Conservation (phyloP, 192 early-diverging fungal genomes). For the Podila epigama region DNA sequence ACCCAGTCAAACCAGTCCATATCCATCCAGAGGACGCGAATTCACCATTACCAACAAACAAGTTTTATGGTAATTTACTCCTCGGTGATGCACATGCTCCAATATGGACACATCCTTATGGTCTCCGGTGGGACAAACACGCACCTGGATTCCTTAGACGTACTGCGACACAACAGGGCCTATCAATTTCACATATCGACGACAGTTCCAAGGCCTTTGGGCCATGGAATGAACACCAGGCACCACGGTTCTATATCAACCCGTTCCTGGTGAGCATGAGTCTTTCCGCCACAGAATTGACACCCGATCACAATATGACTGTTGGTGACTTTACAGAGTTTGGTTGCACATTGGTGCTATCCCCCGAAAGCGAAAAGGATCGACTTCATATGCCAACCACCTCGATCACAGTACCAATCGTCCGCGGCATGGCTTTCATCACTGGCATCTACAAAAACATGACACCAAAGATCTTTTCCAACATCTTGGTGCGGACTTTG, state of each 20-base stretch:
- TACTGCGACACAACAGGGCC: slow-evolving; percentile 6
- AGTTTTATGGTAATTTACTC: slow-evolving; percentile 44
- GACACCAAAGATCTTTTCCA: slow-evolving; percentile 36
- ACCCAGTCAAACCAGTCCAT: slow-evolving; percentile 11
- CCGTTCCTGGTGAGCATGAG: slow-evolving; percentile 42
- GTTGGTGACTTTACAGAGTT: slow-evolving; percentile 43
- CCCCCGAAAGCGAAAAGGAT: neutral
- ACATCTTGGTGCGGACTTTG: slow-evolving; percentile 22
- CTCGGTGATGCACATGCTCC: slow-evolving; percentile 31
- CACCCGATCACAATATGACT: slow-evolving; percentile 21
- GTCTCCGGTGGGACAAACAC: slow-evolving; percentile 44
- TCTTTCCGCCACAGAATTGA: slow-evolving; percentile 31
- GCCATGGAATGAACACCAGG: neutral
- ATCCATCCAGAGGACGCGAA: slow-evolving; percentile 4
- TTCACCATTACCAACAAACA: slow-evolving; percentile 34
- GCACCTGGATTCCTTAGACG: neutral
- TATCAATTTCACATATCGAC: slow-evolving; percentile 41
- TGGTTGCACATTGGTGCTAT: slow-evolving; percentile 18
- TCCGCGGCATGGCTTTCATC: slow-evolving; percentile 43
- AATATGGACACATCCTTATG: slow-evolving; percentile 46
- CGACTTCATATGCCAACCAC: neutral
- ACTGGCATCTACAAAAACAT: slow-evolving; percentile 22
- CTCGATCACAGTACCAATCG: slow-evolving; percentile 18
- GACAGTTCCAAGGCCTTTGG: slow-evolving; percentile 24
- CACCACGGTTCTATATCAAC: slow-evolving; percentile 17